A percentile compares a stretch with the other conserved stretches of the same genome.
These are phyloP conservation scores for Nemania diffusa DNA, from an alignment of 2,329 filamentous ascomycete species.

Conservation along the genomic window DNA sequence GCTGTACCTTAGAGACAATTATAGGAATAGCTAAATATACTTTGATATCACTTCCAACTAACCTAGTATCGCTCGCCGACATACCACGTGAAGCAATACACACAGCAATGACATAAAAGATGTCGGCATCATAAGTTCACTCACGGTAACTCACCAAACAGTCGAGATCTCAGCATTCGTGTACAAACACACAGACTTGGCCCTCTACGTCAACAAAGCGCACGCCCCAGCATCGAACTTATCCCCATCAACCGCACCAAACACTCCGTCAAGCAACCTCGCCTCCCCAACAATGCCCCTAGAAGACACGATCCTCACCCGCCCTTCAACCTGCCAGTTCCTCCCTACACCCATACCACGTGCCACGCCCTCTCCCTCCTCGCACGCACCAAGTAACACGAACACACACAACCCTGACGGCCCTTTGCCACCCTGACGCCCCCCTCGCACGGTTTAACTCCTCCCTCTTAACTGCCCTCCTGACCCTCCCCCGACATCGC, in stretches of 20 bases:
- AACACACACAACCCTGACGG: conserved; percentile 41
- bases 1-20: not conserved
- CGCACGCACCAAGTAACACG: conserved; percentile 38
- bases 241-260: not conserved
- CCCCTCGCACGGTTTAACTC: conserved; percentile 27
- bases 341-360: conserved; percentile 27
- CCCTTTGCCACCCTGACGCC: conserved; percentile 35
- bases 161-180: not conserved
- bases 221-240: not conserved
- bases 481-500: conserved; percentile 10
- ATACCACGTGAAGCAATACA: not conserved
- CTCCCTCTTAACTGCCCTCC: conserved; percentile 18
- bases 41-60: not conserved
- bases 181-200: conserved; percentile 6
- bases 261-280: not conserved
- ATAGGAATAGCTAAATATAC: not conserved
- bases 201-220: not conserved
- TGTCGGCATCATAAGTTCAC: not conserved
- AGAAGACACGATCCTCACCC: conserved; percentile 36
- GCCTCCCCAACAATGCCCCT: conserved; percentile 28
- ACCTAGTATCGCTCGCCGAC: not conserved
- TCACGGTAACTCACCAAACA: not conserved
- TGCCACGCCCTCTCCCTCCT: conserved; percentile 27
- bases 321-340: conserved; percentile 36
- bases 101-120: not conserved